Evolutionary conservation across 345 rosid species (phyloP).

Genomic region (Boechera retrofracta): DNA sequence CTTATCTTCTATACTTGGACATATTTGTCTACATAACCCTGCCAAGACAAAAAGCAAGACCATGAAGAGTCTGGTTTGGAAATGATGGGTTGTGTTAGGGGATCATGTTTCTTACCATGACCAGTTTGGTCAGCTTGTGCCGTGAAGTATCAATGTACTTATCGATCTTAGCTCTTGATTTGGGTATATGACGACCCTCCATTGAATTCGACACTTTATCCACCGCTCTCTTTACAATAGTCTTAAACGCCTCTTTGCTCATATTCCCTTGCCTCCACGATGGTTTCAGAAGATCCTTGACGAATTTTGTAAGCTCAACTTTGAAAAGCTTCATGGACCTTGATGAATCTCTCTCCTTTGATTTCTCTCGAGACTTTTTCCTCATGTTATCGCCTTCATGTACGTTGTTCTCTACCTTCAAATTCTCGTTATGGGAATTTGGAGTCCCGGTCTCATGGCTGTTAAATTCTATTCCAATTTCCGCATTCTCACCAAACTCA

Average conservation of each 20-base stretch:
- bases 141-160: conserved; percentile 74
- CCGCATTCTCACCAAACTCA: conserved; percentile 77
- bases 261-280: conserved; percentile 93
- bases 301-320: conserved; percentile 77
- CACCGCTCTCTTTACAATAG: conserved; percentile 86
- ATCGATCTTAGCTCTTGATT: conserved; percentile 81
- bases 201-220: conserved; percentile 86
- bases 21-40: conserved; percentile 91
- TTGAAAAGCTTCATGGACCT: conserved; percentile 77
- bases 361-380: conserved; percentile 32
- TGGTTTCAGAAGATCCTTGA: conserved; percentile 90
- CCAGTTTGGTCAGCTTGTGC: conserved; percentile 86
- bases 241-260: conserved; percentile 97
- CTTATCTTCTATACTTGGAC: conserved; percentile 60
- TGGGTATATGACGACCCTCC: conserved; percentile 77
- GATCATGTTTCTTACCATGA: conserved; percentile 62
- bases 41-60: conserved; percentile 42
- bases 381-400: conserved; percentile 59
- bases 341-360: conserved; percentile 52
- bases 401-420: conserved; percentile 47
- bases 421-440: conserved; percentile 46
- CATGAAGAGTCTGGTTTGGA: neutral
- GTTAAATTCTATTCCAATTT: conserved; percentile 63
- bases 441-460: conserved; percentile 61
- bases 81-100: neutral